Conservation (phyloP, 1,284 basidiomycete species). For the Cryptococcus wingfieldii region DNA sequence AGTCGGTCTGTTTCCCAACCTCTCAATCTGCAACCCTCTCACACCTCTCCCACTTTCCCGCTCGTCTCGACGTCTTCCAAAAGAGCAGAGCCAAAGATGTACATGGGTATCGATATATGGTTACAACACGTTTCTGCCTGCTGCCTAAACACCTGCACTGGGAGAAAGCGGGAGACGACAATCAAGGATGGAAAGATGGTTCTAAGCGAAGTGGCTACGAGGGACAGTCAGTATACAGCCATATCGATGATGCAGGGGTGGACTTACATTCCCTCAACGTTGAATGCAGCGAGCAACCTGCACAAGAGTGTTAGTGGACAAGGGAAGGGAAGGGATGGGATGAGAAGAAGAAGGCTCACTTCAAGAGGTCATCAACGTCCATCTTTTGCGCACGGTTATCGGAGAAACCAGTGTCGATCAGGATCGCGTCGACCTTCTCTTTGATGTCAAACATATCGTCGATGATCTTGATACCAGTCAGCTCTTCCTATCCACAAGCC, state of each 20-base stretch:
- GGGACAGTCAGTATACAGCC: background rate
- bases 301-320: no score
- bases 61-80: no score
- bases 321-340: no score
- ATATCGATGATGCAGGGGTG: background rate
- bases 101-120: no score
- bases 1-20: no score
- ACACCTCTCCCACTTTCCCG: no score
- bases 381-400: conserved; percentile 75
- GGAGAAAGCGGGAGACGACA: no score
- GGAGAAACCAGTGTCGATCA: conserved; percentile 62
- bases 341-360: conserved; percentile 57
- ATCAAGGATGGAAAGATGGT: no score
- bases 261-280: conserved; percentile 41
- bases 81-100: no score
- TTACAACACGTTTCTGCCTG: no score
- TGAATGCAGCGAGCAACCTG: conserved; percentile 41
- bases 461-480: conserved; percentile 57
- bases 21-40: no score
- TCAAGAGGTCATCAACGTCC: conserved; percentile 77
- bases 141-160: no score
- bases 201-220: conserved; percentile 10
- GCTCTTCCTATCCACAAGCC: background rate
- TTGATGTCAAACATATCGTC: conserved; percentile 70
- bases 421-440: conserved; percentile 68